phyloP scores from a whole-genome alignment of 2,329 filamentous ascomycete species.

The Orbilia brochopaga region DNA sequence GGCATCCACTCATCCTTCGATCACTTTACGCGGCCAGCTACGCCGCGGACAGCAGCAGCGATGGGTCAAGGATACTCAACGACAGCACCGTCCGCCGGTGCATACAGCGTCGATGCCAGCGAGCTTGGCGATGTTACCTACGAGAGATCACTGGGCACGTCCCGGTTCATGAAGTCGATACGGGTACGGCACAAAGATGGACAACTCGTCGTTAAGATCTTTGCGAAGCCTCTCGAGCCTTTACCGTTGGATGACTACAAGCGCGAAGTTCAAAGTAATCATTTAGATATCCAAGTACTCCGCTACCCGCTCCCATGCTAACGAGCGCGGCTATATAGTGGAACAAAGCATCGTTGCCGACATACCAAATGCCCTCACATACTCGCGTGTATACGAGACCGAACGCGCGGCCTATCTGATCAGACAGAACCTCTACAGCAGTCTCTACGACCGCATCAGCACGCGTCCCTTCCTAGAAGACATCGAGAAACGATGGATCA shows the following conservation, averaged over 20 bases:
- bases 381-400: conserved; percentile 90
- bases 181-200: conserved; percentile 88
- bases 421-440: conserved; percentile 93
- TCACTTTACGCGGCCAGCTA: conserved; percentile 24
- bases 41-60: conserved; percentile 53
- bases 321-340: conserved; percentile 61
- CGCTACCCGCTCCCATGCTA: conserved; percentile 45
- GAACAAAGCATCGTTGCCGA: conserved; percentile 80
- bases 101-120: conserved; percentile 75
- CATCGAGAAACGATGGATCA: conserved; percentile 98
- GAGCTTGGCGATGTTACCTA: conserved; percentile 90
- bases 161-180: conserved; percentile 95
- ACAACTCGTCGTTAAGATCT: conserved; percentile 89
- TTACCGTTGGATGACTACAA: conserved; percentile 82
- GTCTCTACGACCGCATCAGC: conserved; percentile 93
- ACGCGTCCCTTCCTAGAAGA: conserved; percentile 95
- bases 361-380: conserved; percentile 87
- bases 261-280: conserved; percentile 72
- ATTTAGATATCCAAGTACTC: conserved; percentile 56
- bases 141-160: conserved; percentile 88
- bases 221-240: conserved; percentile 79
- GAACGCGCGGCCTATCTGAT: conserved; percentile 90
- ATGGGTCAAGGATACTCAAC: conserved; percentile 96
- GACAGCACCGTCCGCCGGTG: conserved; percentile 71
- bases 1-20: conserved; percentile 51